Conservation (phyloP, 1,284 basidiomycete species). For the Cystobasidiaceae sp. region DNA sequence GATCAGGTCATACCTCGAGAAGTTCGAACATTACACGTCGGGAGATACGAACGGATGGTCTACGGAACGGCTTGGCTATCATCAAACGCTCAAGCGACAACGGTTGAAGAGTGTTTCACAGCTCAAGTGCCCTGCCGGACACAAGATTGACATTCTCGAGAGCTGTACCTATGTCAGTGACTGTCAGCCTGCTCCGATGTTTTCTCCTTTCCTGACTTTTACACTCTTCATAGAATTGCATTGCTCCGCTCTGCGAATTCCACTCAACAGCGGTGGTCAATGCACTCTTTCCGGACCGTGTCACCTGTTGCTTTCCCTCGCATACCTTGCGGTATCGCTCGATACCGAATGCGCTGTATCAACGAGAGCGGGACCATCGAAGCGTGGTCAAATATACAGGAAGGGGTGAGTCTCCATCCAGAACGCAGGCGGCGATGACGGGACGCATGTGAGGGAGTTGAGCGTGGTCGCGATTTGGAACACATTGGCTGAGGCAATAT, state of each 20-base stretch:
- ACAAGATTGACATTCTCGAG: conserved; percentile 18
- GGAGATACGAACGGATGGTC: neutral
- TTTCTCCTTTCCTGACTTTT: neutral
- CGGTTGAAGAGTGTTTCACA: conserved; percentile 12
- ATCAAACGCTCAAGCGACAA: conserved; percentile 22
- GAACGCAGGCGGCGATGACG: no score
- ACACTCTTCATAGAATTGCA: conserved; percentile 1
- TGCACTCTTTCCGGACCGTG: conserved; percentile 22
- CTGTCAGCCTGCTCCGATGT: neutral
- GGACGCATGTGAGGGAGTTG: neutral
- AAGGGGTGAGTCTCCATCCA: conserved; percentile 20
- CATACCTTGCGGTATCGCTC: conserved; percentile 18
- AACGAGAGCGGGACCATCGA: conserved; percentile 1
- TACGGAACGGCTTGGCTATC: neutral
- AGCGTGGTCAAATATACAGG: conserved; percentile 23
- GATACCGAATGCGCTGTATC: conserved; percentile 14
- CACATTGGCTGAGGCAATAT: no score
- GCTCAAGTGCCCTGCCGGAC: neutral
- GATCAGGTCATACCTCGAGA: conserved; percentile 5
- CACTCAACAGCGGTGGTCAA: conserved; percentile 28
- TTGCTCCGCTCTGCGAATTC: conserved; percentile 27
- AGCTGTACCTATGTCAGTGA: conserved; percentile 17
- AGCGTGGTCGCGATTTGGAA: neutral
- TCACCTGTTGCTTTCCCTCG: conserved; percentile 22
- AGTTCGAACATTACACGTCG: neutral